phyloP scores from a whole-genome alignment of 2,329 filamentous ascomycete genomes.

The Lachnellula arida region DNA sequence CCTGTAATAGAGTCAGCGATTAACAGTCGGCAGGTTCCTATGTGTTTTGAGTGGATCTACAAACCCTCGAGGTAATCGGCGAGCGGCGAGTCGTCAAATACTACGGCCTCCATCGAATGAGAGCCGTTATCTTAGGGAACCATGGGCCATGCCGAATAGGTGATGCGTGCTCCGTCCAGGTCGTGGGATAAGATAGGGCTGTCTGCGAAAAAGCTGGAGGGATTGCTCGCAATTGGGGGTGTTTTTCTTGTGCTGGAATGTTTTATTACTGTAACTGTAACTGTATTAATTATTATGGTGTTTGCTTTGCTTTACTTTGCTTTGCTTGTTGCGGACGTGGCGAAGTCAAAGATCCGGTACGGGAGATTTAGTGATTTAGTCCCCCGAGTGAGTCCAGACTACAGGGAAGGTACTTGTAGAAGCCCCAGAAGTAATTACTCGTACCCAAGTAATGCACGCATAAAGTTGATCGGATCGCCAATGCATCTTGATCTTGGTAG shows the following conservation, averaged over 20 bases:
- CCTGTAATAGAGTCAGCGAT: slow-evolving; percentile 31
- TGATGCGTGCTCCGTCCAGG: too few relatives aligned
- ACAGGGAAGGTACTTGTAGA: too few relatives aligned
- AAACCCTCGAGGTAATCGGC: slow-evolving; percentile 85
- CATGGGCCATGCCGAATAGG: slow-evolving; percentile 20
- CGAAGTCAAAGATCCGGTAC: too few relatives aligned
- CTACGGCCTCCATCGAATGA: slow-evolving; percentile 72
- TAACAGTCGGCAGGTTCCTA: slow-evolving; percentile 7
- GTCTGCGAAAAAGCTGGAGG: not conserved
- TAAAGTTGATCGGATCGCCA: not conserved
- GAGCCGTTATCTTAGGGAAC: slow-evolving; percentile 13
- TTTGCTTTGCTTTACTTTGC: too few relatives aligned
- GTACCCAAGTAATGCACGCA: not conserved
- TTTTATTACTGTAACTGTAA: too few relatives aligned
- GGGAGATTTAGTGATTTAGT: not conserved
- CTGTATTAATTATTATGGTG: too few relatives aligned
- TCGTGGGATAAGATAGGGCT: not conserved
- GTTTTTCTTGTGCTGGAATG: too few relatives aligned
- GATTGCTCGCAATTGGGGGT: too few relatives aligned
- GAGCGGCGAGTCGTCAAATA: slow-evolving; percentile 82
- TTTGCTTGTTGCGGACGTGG: too few relatives aligned
- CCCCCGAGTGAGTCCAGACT: not conserved
- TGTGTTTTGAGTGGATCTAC: slow-evolving; percentile 27
- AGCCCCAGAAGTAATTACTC: too few relatives aligned
- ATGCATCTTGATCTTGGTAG: not conserved